Base-by-base conservation (phyloP, 441 rosid species). In the Arabidopsis hybrid region DNA sequence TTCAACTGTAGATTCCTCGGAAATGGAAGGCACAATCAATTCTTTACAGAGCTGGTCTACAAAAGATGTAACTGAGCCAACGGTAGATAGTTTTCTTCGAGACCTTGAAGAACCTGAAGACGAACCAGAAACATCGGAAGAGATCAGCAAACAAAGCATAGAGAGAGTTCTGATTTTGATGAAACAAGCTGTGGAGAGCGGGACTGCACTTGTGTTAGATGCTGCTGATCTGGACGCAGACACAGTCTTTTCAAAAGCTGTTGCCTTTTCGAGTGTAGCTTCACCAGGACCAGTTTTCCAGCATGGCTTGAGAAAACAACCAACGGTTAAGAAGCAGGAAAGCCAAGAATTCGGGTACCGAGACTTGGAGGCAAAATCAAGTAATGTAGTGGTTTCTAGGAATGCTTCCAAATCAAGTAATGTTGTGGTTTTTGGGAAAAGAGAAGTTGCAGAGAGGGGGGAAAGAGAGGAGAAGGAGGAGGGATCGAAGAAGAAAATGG, bases 161-260 rank as follows among this genome's bases (percentile, higher is more conserved):
- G 85, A 80, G 50, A 83, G 80, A 73, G 79, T 90, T 61, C 43
- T 85, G 52, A 72, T 62, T 58, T 80, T 91, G 71, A 73, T 81
- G 85, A 84, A 81, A 57, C 77, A 87, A 77, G 97, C 97, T 59
- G 83, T 95, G 32, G 95, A 92, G 60, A 79, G 67, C 40, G 96
- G 97, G 63, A 73, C 71, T 76, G 99, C 97, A 0, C 57, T 88
- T 43, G 78, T 88, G 35, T 79, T 90, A 72, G 87, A 73, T 46
- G 77, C 74, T 52, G 78, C 69, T 31, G 53, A 74, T 57, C 81
- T 89, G 79, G 90, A 92, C 31, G 90, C 95, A 49, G 97, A 92
- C 71, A 66, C 34, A 18, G 77, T 91, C 39, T 87, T 82, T 67
- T 75, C 87, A 69, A 85, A 80, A 62, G 80, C 88, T 5, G 84